Evolutionary conservation across 257 asterid species (phyloP), one percentile per base, ranked within the genome.

Genomic region (Gentiana straminea): DNA sequence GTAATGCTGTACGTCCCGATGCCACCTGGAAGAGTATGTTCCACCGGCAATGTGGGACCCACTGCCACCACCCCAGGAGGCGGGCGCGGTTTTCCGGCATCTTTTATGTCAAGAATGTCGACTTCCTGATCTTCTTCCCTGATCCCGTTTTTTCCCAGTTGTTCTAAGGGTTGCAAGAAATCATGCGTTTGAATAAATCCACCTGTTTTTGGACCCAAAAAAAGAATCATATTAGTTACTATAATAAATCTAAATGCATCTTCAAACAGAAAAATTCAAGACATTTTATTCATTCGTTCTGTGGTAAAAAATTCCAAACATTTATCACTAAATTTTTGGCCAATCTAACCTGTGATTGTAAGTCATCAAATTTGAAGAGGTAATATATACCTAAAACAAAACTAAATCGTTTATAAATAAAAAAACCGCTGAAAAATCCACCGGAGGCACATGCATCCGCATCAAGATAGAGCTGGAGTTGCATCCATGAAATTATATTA

Each of bases 111-210:
- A 44, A 54, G 62, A 5, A 3, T 10, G 7, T 41, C 46, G 24
- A 24, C 24, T 24, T 24, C 24, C 63, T 70, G 68, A 63, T 66
- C 74, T 59, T 83, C 94, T 49, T 77, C 87, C 72, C 65, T 76
- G 15, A 63, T 64, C 48, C 44, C 75, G 61, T 72, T 75, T 54
- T 73, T 82, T 52, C 77, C 82, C 35, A 66, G 82, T 71, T 70
- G 79, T 61, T 91, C 98, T 69, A 91, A 48, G 65, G 98, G 96
- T 64, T 81, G 97, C 70, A 92, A 72, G 73, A 92, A 86, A 75
- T 92, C 95, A 13, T 83, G 99, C 11, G 99, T 92, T 78, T 83
- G 71, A 15, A 84, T 78, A 73, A 59, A 77, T 66, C 79, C 71
- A 64, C 86, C 97, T 84, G 81, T 62, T 50, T 37, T 52, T 55